phyloP scores from a whole-genome alignment of 1,139 yeast species.

The Kurtzmaniella quercitrusa region DNA sequence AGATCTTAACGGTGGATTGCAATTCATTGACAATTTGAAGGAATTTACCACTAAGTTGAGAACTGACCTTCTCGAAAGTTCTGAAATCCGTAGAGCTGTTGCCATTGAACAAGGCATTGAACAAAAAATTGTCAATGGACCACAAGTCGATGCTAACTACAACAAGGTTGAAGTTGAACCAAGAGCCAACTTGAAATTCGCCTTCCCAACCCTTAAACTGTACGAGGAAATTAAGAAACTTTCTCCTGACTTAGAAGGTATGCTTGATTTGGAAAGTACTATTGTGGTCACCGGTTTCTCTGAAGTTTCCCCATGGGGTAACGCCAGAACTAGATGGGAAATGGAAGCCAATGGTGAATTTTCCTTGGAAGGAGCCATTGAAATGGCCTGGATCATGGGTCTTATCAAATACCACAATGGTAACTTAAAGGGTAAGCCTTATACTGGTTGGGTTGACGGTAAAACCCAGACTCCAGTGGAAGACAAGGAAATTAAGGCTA shows the following conservation, averaged over 20 bases:
- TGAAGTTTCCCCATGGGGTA: constrained; percentile 99
- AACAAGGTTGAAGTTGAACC: constrained; percentile 75
- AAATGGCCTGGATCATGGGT: constrained; percentile 99
- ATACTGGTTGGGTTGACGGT: constrained; percentile 96
- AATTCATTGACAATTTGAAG: constrained; percentile 86
- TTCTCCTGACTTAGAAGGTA: constrained; percentile 79
- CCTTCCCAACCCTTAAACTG: constrained; percentile 83
- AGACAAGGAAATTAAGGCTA: constrained; percentile 86
- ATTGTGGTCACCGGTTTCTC: constrained; percentile 96
- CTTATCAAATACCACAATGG: constrained; percentile 92
- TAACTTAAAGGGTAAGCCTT: constrained; percentile 79
- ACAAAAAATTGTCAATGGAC: constrained; percentile 89
- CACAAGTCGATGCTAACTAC: constrained; percentile 82
- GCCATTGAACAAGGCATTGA: constrained; percentile 90
- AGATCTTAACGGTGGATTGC: constrained; percentile 97
- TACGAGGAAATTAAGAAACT: constrained; percentile 67
- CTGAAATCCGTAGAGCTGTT: constrained; percentile 94
- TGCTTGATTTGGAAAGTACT: constrained; percentile 87
- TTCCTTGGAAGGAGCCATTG: constrained; percentile 97
- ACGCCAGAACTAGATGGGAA: constrained; percentile 98
- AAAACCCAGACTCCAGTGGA: constrained; percentile 91
- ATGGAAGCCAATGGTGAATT: constrained; percentile 95
- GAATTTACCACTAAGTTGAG: constrained; percentile 81
- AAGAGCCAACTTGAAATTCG: constrained; percentile 91
- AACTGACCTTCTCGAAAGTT: constrained; percentile 73